Percentiles rank a stretch among this genome's conserved stretches.
Evolutionary conservation across 2,329 filamentous ascomycete genomes (phyloP).

Genomic region (Remersonia thermophila): DNA sequence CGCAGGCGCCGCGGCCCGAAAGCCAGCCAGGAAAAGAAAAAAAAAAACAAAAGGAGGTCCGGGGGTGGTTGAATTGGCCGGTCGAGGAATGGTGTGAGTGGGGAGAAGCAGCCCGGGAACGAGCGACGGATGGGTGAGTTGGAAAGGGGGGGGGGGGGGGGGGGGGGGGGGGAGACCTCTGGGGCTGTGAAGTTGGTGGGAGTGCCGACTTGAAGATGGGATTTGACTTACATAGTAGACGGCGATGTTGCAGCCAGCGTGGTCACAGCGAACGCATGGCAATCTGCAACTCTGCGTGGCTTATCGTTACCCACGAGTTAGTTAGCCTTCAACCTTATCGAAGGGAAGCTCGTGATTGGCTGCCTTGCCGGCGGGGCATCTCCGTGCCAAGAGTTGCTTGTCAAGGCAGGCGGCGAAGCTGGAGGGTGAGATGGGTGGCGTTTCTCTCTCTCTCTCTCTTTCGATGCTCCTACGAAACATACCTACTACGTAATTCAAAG

Average conservation of each 20-base stretch:
- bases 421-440: background rate
- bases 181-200: background rate
- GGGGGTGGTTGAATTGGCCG: background rate
- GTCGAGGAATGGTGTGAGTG: background rate
- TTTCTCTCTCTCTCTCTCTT: background rate
- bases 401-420: background rate
- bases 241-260: constrained; percentile 11
- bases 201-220: background rate
- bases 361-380: background rate
- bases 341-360: constrained; percentile 5
- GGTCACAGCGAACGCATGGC: constrained; percentile 8
- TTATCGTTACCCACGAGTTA: too few relatives aligned
- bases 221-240: too few relatives aligned
- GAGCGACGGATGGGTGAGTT: constrained; percentile 14
- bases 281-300: too few relatives aligned
- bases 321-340: too few relatives aligned
- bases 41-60: too few relatives aligned
- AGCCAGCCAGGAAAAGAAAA: too few relatives aligned
- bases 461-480: too few relatives aligned
- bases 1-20: too few relatives aligned
- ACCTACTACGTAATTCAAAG: too few relatives aligned
- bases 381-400: constrained; percentile 2
- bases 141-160: too few relatives aligned
- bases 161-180: too few relatives aligned
- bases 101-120: background rate